These are phyloP conservation scores for Sarcomyxa edulis DNA, from an alignment of 768 basidiomycete species.

Conservation along the genomic window DNA sequence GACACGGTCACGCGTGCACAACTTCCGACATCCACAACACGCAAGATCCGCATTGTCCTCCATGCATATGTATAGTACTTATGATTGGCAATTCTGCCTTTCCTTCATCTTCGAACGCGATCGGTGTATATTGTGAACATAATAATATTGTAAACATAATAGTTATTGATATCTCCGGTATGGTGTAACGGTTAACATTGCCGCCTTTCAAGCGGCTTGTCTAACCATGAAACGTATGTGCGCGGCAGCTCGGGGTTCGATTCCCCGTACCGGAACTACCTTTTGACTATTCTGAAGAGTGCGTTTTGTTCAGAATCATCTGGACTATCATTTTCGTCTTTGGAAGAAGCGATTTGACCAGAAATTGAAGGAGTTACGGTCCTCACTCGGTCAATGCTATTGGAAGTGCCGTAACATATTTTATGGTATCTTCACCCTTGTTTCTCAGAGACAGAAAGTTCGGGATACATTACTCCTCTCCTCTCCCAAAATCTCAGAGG, in stretches of 20 bases:
- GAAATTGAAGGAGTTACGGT: too few species aligned
- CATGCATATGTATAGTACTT: too few species aligned
- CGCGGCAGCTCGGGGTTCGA: slow-evolving; percentile 37
- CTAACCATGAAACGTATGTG: too few species aligned
- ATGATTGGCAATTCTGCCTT: too few species aligned
- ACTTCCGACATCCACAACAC: too few species aligned
- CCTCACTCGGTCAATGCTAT: too few species aligned
- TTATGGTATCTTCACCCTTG: slow-evolving; percentile 74
- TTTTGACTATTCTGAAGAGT: slow-evolving; percentile 1
- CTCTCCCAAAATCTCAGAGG: too few species aligned
- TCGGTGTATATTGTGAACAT: too few species aligned
- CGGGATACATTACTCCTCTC: too few species aligned
- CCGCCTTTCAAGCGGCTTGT: slow-evolving; percentile 7
- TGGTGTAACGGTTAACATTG: slow-evolving; percentile 11
- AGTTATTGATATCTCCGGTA: slow-evolving; percentile 1
- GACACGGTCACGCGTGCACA: too few species aligned
- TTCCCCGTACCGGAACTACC: slow-evolving; percentile 25
- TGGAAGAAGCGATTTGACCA: neutral
- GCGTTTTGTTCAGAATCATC: neutral
- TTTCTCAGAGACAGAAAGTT: slow-evolving; percentile 35
- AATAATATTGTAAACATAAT: neutral
- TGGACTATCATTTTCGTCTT: neutral
- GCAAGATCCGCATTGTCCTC: too few species aligned
- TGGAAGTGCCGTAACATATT: slow-evolving; percentile 21
- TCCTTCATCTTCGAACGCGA: too few species aligned